Evolutionary conservation across 192 early-diverging fungal species (phyloP).

Genomic region (Linnemannia schmuckeri): DNA sequence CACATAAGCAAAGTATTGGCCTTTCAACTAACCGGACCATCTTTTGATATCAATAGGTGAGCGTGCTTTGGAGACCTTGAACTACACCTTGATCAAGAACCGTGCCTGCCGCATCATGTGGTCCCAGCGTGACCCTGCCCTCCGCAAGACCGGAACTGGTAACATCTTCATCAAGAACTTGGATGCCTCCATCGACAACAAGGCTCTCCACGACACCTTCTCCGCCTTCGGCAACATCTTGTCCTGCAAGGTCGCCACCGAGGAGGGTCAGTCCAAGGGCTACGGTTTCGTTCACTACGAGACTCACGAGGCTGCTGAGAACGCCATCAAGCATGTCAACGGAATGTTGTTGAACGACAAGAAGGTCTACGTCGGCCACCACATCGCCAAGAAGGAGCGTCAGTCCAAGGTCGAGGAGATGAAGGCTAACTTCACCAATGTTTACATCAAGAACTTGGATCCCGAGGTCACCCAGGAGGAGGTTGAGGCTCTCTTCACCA

Average conservation of each 20-base stretch:
- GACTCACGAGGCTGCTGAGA: conserved; percentile 90
- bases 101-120: conserved; percentile 99
- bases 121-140: conserved; percentile 98
- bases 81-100: conserved; percentile 96
- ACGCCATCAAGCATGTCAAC: conserved; percentile 97
- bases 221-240: conserved; percentile 97
- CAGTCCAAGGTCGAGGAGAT: conserved; percentile 89
- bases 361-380: conserved; percentile 96
- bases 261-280: conserved; percentile 90
- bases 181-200: conserved; percentile 97
- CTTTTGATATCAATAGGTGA: conserved; percentile 66
- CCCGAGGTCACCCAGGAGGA: conserved; percentile 83
- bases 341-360: conserved; percentile 99
- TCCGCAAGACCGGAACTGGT: conserved; percentile 90
- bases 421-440: conserved; percentile 95
- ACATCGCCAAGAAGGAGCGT: conserved; percentile 94
- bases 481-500: conserved; percentile 82
- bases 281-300: conserved; percentile 99
- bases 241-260: conserved; percentile 96
- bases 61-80: conserved; percentile 92
- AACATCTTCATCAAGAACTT: conserved; percentile 99
- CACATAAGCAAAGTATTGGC: neutral
- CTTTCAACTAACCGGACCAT: neutral
- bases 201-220: conserved; percentile 97
- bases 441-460: conserved; percentile 98